These are phyloP conservation scores for Athelia psychrophila DNA, from an alignment of 1,284 basidiomycete species.

Conservation along the genomic window DNA sequence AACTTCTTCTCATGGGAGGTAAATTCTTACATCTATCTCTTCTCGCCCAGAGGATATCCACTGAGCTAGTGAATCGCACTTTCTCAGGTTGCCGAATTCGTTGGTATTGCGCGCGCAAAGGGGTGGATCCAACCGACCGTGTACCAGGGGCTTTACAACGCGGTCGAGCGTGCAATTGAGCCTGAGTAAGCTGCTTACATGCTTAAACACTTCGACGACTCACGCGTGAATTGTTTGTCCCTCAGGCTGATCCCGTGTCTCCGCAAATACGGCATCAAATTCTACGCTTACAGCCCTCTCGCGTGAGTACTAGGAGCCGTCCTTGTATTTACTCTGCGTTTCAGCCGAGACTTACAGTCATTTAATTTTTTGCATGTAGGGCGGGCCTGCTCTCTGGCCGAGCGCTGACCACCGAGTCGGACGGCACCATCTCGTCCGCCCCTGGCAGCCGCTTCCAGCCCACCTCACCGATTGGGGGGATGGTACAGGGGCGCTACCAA, in stretches of 20 bases:
- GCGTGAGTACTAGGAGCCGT: constrained; percentile 2
- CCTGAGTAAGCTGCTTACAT: constrained; percentile 25
- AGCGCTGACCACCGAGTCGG: too few species aligned
- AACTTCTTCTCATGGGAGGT: constrained; percentile 15
- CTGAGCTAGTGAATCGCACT: too few species aligned
- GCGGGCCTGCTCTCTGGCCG: too few species aligned
- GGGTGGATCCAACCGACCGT: constrained; percentile 35
- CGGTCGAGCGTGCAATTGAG: constrained; percentile 25
- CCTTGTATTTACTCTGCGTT: background rate
- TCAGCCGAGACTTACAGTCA: background rate
- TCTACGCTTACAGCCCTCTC: constrained; percentile 10
- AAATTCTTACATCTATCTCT: too few species aligned
- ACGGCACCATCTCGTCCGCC: background rate
- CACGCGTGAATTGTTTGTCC: background rate
- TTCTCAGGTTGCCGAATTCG: constrained; percentile 25
- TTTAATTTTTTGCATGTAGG: background rate
- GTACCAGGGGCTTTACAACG: constrained; percentile 35
- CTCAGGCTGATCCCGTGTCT: constrained; percentile 15
- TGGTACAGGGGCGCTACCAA: constrained; percentile 18
- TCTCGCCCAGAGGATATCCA: background rate
- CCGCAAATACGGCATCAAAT: constrained; percentile 8
- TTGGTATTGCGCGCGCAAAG: constrained; percentile 24
- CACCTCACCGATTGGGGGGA: constrained; percentile 12
- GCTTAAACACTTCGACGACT: background rate
- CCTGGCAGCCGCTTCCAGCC: constrained; percentile 16